Base-by-base conservation (phyloP, 2,329 filamentous ascomycete genomes). In the Phialophora chinensis region DNA sequence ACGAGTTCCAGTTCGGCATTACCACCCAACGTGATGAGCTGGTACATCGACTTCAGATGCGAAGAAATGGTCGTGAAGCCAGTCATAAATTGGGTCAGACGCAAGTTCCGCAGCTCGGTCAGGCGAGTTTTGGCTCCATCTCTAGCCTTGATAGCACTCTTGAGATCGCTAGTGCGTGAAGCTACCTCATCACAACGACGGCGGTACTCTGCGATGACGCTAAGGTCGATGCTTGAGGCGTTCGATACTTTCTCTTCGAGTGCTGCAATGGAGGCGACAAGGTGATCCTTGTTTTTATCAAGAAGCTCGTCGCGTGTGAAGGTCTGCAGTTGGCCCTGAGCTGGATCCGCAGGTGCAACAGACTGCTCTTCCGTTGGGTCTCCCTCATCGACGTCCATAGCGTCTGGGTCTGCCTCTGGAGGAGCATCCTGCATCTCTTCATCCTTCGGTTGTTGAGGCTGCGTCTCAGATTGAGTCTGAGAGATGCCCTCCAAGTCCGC, bases 21-120 rank as follows among this genome's bases (percentile, higher is more conserved):
- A 63, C 95, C 95, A 68, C 95, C 95, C 93, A 99, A 98, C 25
- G 95, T 99, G 77, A 99, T 99, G 93, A 99, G 97, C 78, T 99
- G 95, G 81, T 99, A 99, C 95, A 99, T 99, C 76, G 99, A 95
- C 83, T 99, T 99, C 54, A 99, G 85, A 0, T 94, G 91, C 27
- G 97, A 84, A 1, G 94, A 98, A 78, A 99, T 99, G 69, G 88
- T 90, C 74, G 90, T 90, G 82, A 99, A 98, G 47, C 96, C 95
- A 76, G 96, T 92, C 93, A 98, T 98, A 85, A 99, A 99, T 42
- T 95, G 94, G 73, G 97, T 94, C 7, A 98, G 84, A 33, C 95
- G 91, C 58, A 97, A 84, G 14, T 92, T 91, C 12, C 95, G 91
- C 60, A 99, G 88, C 72, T 97, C 93, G 74, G 98, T 94, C 73